These are phyloP conservation scores for Pilobolus umbonatus DNA, from an alignment of 192 early-diverging fungal species.

Conservation along the genomic window DNA sequence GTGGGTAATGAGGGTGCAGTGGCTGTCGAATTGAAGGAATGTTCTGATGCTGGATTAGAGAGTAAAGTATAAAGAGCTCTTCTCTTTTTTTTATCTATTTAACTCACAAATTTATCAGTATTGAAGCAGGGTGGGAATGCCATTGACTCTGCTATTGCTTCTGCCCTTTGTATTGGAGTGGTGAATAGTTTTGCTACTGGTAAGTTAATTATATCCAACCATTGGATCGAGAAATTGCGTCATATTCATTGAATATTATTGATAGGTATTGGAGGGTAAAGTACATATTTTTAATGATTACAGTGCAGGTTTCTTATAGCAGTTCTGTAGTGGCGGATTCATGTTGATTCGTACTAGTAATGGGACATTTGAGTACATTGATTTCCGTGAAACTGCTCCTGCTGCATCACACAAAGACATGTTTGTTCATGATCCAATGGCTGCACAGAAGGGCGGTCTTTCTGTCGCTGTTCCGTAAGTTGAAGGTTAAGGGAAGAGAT, in stretches of 20 bases:
- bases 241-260: constrained; percentile 4
- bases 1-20: constrained; percentile 58
- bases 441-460: constrained; percentile 68
- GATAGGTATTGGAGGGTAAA: constrained; percentile 64
- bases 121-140: constrained; percentile 85
- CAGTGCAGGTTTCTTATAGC: too few species aligned
- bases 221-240: constrained; percentile 6
- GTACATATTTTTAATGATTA: too few species aligned
- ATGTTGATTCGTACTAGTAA: constrained; percentile 71
- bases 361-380: constrained; percentile 62
- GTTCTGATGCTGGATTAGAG: constrained; percentile 64
- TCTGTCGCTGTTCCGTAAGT: constrained; percentile 73
- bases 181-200: constrained; percentile 86
- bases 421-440: constrained; percentile 68
- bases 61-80: constrained; percentile 26
- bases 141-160: constrained; percentile 83
- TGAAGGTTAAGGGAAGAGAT: neutral
- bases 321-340: constrained; percentile 73
- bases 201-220: neutral
- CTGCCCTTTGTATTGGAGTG: constrained; percentile 83
- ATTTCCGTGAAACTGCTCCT: constrained; percentile 88
- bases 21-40: constrained; percentile 61
- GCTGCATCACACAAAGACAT: constrained; percentile 68
- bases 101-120: too few species aligned
- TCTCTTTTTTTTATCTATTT: neutral